Percentiles rank a stretch among this genome's conserved stretches.
Evolutionary conservation across 306 rosid genomes (phyloP).

Genomic region (Clitoria ternatea): DNA sequence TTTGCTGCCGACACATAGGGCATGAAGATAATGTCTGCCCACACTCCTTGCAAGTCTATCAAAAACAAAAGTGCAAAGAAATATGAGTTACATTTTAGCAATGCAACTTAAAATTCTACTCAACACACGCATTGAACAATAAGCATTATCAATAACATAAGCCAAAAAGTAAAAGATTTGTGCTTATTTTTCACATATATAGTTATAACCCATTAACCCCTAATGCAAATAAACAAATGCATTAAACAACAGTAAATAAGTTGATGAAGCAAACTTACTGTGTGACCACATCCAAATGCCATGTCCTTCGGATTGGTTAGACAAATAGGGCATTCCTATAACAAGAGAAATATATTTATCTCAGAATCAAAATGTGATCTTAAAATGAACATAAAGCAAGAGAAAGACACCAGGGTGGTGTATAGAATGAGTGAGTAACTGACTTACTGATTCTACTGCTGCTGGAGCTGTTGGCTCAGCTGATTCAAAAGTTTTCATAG

Average conservation of each 20-base stretch:
- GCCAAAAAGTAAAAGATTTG: background rate
- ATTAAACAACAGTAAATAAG: background rate
- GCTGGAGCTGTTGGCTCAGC: constrained; percentile 46
- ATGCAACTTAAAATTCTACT: background rate
- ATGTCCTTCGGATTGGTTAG: constrained; percentile 78
- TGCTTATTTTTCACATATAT: background rate
- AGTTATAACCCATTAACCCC: background rate
- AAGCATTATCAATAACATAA: background rate
- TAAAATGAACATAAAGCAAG: constrained; percentile 13
- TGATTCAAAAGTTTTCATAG: constrained; percentile 14
- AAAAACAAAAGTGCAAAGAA: constrained; percentile 2
- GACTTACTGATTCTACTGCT: constrained; percentile 56
- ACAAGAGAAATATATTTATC: constrained; percentile 16
- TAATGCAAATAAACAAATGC: background rate
- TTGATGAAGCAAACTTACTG: constrained; percentile 44
- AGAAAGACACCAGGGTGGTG: background rate
- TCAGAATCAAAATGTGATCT: constrained; percentile 12
- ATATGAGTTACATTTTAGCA: background rate
- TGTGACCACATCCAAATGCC: constrained; percentile 96
- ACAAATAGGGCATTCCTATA: constrained; percentile 78
- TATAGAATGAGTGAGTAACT: constrained; percentile 11
- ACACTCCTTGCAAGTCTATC: constrained; percentile 86
- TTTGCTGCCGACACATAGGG: constrained; percentile 72
- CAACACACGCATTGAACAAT: background rate
- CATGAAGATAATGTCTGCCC: constrained; percentile 52